These are phyloP conservation scores for Panaeolus papilionaceus DNA, from an alignment of 768 basidiomycete genomes.

Conservation along the genomic window DNA sequence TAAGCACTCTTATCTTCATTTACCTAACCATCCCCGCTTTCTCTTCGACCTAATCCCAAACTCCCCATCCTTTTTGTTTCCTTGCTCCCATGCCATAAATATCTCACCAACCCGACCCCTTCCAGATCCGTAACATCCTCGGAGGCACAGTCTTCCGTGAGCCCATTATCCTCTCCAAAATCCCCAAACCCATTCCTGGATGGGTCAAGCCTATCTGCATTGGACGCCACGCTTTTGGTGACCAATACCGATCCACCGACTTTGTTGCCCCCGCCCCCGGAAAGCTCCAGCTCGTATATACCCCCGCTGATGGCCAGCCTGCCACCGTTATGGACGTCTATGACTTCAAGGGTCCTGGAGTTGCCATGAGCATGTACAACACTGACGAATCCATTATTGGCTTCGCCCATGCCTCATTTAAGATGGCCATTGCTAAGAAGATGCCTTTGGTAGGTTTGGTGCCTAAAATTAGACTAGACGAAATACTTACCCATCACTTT, in stretches of 20 bases:
- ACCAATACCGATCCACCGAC: slow-evolving; percentile 95
- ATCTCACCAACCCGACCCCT: neutral
- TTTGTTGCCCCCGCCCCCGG: slow-evolving; percentile 91
- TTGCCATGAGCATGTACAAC: slow-evolving; percentile 98
- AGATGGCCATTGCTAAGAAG: slow-evolving; percentile 88
- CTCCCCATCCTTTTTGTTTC: neutral
- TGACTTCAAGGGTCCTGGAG: slow-evolving; percentile 91
- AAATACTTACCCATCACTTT: neutral
- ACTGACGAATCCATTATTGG: slow-evolving; percentile 96
- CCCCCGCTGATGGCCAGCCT: slow-evolving; percentile 76
- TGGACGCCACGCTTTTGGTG: slow-evolving; percentile 97
- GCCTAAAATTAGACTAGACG: neutral
- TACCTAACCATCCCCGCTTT: slow-evolving; percentile 4
- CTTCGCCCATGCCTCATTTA: slow-evolving; percentile 97
- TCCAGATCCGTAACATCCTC: slow-evolving; percentile 93
- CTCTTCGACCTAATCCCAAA: neutral
- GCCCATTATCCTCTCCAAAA: slow-evolving; percentile 90
- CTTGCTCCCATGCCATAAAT: neutral
- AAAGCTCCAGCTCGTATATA: slow-evolving; percentile 92
- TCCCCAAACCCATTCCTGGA: slow-evolving; percentile 94
- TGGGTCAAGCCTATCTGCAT: slow-evolving; percentile 98
- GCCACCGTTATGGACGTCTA: slow-evolving; percentile 82
- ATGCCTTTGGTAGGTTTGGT: slow-evolving; percentile 62
- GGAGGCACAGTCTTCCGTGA: slow-evolving; percentile 99
- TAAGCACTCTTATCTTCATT: slow-evolving; percentile 40